Base-by-base conservation (phyloP, 768 basidiomycete genomes). In the Albatrellus ellisii region DNA sequence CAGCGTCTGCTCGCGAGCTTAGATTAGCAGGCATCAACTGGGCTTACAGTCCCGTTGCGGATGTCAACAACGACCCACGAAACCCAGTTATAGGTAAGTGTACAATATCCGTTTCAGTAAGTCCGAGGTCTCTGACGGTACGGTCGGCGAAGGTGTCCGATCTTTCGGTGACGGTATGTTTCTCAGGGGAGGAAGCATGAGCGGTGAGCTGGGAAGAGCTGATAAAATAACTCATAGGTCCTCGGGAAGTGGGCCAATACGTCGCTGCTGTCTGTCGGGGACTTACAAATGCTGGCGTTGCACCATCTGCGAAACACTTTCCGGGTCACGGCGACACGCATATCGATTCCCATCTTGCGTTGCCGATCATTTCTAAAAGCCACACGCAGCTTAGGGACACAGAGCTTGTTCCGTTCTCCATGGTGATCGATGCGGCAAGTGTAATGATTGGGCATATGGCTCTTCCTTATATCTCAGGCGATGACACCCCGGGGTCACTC, bases 401-500 rank as follows among this genome's bases (percentile, higher is more conserved):
- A 6, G 81, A 81, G 52, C 62, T 83, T 9, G 60, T 73, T 1
- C 77, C 80, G 0, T 83, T 84, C 63, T 35, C 26, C 7, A 25
- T 54, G 57, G 27, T 54, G 58, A 3, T 60, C 76, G 31, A 62
- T 29, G 53, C 75, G 2, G 67, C 76, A 1, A 77, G 69, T 20
- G 65, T 83, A 39, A 84, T 84, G 81, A 73, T 77, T 0, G 80
- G 77, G 0, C 80, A 84, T 54, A 80, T 81, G 69, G 77, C 79
- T 2, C 63, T 82, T 1, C 79, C 79, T 0, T 46, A 66, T 4
- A 53, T 81, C 18, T 73, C 69, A 0, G 70, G 70, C 4, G 62
- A 66, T 36, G 67, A 73, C 45, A 67, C 62, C 4, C 79, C 81
- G 4, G 67, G 67, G 24, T 83, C 81, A 5, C 64, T 82, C 18